These are phyloP conservation scores for Trichoderma afroharzianum DNA, from an alignment of 2,329 filamentous ascomycete species.

Conservation along the genomic window DNA sequence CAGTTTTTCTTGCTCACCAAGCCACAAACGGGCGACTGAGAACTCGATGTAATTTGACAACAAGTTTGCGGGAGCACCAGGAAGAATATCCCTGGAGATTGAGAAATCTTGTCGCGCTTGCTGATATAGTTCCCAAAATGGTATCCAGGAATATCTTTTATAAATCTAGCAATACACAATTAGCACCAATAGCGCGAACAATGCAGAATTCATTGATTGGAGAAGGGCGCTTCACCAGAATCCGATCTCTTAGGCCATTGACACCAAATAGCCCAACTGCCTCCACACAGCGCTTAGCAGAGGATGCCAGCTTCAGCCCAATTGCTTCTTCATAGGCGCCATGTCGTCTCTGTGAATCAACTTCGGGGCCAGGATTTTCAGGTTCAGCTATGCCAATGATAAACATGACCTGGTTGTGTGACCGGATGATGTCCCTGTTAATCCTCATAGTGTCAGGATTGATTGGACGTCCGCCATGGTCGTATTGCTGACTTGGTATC, in stretches of 20 bases:
- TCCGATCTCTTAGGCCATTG: conserved; percentile 50
- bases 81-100: conserved; percentile 29
- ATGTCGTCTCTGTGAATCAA: conserved; percentile 42
- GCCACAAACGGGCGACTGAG: conserved; percentile 26
- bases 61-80: conserved; percentile 32
- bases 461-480: conserved; percentile 52
- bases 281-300: conserved; percentile 33
- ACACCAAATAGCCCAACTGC: conserved; percentile 50
- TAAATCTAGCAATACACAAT: conserved; percentile 42
- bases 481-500: conserved; percentile 48
- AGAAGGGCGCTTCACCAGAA: conserved; percentile 40
- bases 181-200: not conserved
- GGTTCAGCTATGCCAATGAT: conserved; percentile 61
- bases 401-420: conserved; percentile 62
- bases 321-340: conserved; percentile 45
- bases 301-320: conserved; percentile 38
- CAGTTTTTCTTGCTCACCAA: conserved; percentile 22
- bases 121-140: conserved; percentile 44
- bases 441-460: conserved; percentile 53
- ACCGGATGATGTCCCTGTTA: conserved; percentile 55
- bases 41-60: conserved; percentile 30
- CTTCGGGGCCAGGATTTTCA: conserved; percentile 44
- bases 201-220: not conserved
- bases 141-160: conserved; percentile 45
- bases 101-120: conserved; percentile 29